Evolutionary conservation across 306 rosid genomes (phyloP).

Genomic region (Gillenia trifoliata): DNA sequence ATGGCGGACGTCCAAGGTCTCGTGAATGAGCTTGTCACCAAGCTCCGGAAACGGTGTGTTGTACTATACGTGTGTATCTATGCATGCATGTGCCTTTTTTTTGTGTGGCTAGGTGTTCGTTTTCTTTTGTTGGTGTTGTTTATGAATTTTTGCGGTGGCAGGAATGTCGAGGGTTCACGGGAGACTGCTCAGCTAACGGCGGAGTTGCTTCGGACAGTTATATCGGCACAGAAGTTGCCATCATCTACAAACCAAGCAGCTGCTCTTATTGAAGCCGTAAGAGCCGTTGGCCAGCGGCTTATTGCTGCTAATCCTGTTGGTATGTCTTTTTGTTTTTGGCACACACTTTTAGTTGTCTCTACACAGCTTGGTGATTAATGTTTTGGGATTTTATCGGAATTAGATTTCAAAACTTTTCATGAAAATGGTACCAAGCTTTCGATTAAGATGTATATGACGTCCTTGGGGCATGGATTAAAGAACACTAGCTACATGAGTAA

Average conservation of each 20-base stretch:
- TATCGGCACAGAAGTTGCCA: neutral
- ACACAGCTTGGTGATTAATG: neutral
- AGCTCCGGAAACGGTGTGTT: constrained; percentile 4
- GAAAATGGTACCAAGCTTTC: neutral
- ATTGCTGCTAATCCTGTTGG: constrained; percentile 17
- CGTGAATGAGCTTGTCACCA: constrained; percentile 1
- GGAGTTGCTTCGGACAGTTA: constrained; percentile 7
- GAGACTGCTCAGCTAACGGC: constrained; percentile 8
- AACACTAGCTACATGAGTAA: no score
- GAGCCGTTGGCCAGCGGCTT: neutral
- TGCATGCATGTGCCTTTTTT: neutral
- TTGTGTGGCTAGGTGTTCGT: neutral
- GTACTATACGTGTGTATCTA: neutral
- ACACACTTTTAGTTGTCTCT: neutral
- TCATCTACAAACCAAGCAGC: constrained; percentile 6
- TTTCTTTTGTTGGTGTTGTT: neutral
- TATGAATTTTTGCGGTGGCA: neutral
- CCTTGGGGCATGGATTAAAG: no score
- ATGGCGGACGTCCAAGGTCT: constrained; percentile 13
- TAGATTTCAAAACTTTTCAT: neutral
- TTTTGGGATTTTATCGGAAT: neutral
- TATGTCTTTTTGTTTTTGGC: neutral
- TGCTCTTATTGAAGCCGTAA: constrained; percentile 1
- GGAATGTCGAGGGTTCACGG: constrained; percentile 5
- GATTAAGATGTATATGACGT: no score